These are phyloP conservation scores for Podosphaera fusca DNA, from an alignment of 2,329 filamentous ascomycete species.

Conservation along the genomic window DNA sequence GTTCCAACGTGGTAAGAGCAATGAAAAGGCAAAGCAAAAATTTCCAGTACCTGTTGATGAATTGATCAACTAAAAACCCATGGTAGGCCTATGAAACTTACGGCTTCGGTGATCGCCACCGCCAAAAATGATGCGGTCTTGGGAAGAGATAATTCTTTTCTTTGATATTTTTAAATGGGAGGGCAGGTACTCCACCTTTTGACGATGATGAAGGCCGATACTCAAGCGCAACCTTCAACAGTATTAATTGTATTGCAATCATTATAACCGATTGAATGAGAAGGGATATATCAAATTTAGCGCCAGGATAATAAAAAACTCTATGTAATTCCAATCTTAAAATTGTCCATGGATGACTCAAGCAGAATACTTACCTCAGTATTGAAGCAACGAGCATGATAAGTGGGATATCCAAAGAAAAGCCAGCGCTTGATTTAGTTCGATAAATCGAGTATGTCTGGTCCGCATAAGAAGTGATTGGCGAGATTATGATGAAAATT, in stretches of 20 bases:
- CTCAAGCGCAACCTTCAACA: slow-evolving; percentile 46
- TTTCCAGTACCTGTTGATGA: slow-evolving; percentile 42
- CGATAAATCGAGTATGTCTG: slow-evolving; percentile 42
- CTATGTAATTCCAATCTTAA: slow-evolving; percentile 17
- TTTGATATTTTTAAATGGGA: slow-evolving; percentile 33
- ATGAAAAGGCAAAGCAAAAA: slow-evolving; percentile 47
- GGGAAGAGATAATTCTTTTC: slow-evolving; percentile 18
- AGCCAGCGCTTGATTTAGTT: slow-evolving; percentile 39
- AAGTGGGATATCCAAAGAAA: slow-evolving; percentile 47
- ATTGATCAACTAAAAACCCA: slow-evolving; percentile 2
- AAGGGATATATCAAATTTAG: slow-evolving; percentile 38
- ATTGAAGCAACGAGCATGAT: slow-evolving; percentile 51
- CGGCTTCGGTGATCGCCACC: slow-evolving; percentile 51
- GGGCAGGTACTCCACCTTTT: slow-evolving; percentile 34
- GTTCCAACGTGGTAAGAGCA: slow-evolving; percentile 35
- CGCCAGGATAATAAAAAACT: slow-evolving; percentile 48
- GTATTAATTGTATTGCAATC: slow-evolving; percentile 36
- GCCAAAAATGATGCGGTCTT: slow-evolving; percentile 60
- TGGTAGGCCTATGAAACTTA: slow-evolving; percentile 14
- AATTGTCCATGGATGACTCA: background rate
- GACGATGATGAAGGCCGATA: slow-evolving; percentile 35
- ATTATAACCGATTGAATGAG: slow-evolving; percentile 43
- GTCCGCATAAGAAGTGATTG: slow-evolving; percentile 40
- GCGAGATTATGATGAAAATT: slow-evolving; percentile 38
- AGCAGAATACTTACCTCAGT: slow-evolving; percentile 25